Base-by-base conservation (phyloP, 2,329 filamentous ascomycete genomes). In the Aspergillus pseudonomiae region DNA sequence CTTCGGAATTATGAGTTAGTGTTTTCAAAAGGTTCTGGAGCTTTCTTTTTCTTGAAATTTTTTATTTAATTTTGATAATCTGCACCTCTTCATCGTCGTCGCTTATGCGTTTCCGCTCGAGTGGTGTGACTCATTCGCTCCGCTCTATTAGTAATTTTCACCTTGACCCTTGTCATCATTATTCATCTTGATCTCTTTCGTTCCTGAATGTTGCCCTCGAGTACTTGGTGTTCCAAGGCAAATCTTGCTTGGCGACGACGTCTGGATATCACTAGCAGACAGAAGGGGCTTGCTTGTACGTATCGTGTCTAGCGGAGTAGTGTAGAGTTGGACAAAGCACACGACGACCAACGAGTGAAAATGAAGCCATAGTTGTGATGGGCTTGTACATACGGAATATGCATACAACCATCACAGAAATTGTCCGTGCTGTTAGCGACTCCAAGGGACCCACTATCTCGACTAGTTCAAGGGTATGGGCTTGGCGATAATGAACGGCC, bases 91-190 rank as follows among this genome's bases (percentile, higher is more conserved):
- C n/a, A 32, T 39, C n/a, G 16, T 9, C 3, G 21, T 39, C 52
- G 52, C 52, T 55, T 55, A 39, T 55, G 32, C 52, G 39, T 39
- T 55, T 41, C 52, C 52, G 32, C 32, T 55, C 34, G 6, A 26
- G 34, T 55, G 52, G 52, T 55, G 11, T 55, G 52, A 55, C 52
- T 55, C 52, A 55, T 55, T 52, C 32, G 24, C 32, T 36, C 21
- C 9, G 5, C 21, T 36, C 14, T 24, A 54, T 55, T 55, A 55
- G 32, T 55, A 32, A 55, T 24, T 41, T 21, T 32, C 10, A 2
- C 24, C 32, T 21, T 21, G 14, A 10, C 14, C 32, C 12, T 55
- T 55, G 52, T 39, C 52, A 24, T 55, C 52, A 55, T 55, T 28
- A 55, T 55, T 39, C 30, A 55, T 55, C n/a, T 19, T 24, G 52